Conservation (phyloP, 257 asterid genomes). For the Scutellaria minor region DNA sequence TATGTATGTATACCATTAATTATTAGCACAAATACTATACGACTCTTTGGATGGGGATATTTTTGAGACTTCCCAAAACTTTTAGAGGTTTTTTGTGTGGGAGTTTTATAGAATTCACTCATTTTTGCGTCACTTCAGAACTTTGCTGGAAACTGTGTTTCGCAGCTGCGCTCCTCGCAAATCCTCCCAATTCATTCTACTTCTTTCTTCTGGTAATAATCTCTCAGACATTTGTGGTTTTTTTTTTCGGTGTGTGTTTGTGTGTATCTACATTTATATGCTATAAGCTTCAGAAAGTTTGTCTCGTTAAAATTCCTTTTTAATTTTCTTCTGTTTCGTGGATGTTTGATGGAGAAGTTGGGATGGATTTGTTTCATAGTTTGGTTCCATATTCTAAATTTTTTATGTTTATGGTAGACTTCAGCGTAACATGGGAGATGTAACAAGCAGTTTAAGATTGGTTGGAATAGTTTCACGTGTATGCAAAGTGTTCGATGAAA, state of each 20-base stretch:
- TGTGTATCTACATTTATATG: not conserved
- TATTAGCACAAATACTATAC: too few relatives aligned
- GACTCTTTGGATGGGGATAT: not conserved
- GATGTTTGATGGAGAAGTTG: not conserved
- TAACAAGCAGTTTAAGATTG: not conserved
- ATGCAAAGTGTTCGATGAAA: slow-evolving; percentile 41
- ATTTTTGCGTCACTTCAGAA: not conserved
- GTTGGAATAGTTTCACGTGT: slow-evolving; percentile 19
- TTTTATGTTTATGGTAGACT: not conserved
- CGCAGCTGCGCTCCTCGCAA: slow-evolving; percentile 2
- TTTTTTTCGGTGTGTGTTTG: not conserved
- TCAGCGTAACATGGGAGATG: not conserved
- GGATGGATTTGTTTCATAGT: slow-evolving; percentile 7
- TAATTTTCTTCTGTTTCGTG: not conserved
- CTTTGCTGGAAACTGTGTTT: not conserved
- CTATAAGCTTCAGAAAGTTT: not conserved
- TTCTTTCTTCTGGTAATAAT: slow-evolving; percentile 21
- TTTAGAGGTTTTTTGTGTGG: not conserved
- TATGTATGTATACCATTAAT: too few relatives aligned
- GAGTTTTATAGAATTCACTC: slow-evolving; percentile 19
- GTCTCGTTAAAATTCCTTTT: not conserved
- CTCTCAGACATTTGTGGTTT: not conserved
- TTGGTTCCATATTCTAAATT: not conserved
- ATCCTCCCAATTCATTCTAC: not conserved
- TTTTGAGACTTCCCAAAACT: not conserved